Conservation (phyloP, 805 yeast species). For the Saccharomyces paradoxus region DNA sequence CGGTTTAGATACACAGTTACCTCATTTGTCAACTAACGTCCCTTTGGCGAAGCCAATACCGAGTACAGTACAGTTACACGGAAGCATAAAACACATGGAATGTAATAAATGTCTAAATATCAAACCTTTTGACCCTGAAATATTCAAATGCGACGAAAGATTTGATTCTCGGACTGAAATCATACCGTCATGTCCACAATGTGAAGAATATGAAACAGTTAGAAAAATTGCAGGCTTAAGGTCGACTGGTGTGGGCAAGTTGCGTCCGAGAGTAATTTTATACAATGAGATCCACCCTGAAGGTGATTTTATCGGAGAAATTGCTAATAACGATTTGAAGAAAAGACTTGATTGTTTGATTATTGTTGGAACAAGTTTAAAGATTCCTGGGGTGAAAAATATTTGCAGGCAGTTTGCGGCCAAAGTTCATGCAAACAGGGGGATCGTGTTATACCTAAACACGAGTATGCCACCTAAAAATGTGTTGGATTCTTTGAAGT, state of each 20-base stretch:
- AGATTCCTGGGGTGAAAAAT: conserved; percentile 66
- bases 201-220: conserved; percentile 49
- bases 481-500: conserved; percentile 41
- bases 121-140: conserved; percentile 43
- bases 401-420: conserved; percentile 53
- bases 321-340: conserved; percentile 57
- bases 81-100: conserved; percentile 61
- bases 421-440: conserved; percentile 47
- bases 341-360: conserved; percentile 67
- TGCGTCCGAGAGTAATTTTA: conserved; percentile 58
- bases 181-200: conserved; percentile 56
- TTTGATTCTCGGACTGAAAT: conserved; percentile 9
- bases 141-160: conserved; percentile 36
- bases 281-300: conserved; percentile 80
- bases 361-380: conserved; percentile 77
- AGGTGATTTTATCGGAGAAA: conserved; percentile 76
- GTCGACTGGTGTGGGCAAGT: conserved; percentile 50
- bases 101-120: conserved; percentile 70
- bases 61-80: conserved; percentile 74
- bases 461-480: conserved; percentile 46
- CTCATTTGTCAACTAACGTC: conserved; percentile 39
- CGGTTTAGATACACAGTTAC: conserved; percentile 58
- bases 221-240: conserved; percentile 57
- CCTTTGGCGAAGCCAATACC: conserved; percentile 47
- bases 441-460: conserved; percentile 56